Base-by-base conservation (phyloP, 192 early-diverging fungal genomes). In the Podila horticola region DNA sequence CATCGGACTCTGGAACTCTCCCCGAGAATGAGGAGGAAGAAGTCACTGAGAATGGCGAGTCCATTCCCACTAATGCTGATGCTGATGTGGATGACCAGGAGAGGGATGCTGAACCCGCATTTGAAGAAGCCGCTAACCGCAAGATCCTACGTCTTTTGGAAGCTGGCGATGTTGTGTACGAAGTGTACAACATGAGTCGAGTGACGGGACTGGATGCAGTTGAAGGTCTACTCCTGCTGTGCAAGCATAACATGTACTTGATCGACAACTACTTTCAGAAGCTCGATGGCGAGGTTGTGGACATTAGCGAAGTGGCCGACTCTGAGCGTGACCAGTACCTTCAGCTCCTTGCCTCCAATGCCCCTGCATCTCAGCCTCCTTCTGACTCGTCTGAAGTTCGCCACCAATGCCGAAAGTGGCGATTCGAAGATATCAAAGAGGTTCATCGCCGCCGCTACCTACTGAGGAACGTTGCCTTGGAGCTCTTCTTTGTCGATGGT, bases 401-500 rank as follows among this genome's bases (percentile, higher is more conserved):
- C 8, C 87, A 89, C 66, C 74, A 74, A 3, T 89, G 87, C 66
- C 67, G 83, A 24, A 86, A 86, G 64, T 88, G 88, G 82, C 58
- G 86, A 30, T 88, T 84, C 50, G 87, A 87, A 19, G 92, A 93
- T 72, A 84, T 92, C 31, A 84, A 86, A 45, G 91, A 93, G 69
- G 85, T 93, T 1, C 88, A 91, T 67, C 72, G 72, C 57, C 72
- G 68, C 31, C 71, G 74, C 22, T 87, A 83, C 36, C 38, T 83
- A 41, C 67, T 84, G 58, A 72, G 93, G 30, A 92, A 93, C 65
- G 90, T 91, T 50, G 94, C 93, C 13, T 49, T 95, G 10, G 95
- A 96, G 79, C 74, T 95, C 28, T 96, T 96, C 71, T 94, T 96
- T 73, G 72, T 85, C 1, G 92, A 96, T 77, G 89, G 91, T 12